phyloP scores from a whole-genome alignment of 2,329 filamentous ascomycete genomes.

The Aspergillus sojae region DNA sequence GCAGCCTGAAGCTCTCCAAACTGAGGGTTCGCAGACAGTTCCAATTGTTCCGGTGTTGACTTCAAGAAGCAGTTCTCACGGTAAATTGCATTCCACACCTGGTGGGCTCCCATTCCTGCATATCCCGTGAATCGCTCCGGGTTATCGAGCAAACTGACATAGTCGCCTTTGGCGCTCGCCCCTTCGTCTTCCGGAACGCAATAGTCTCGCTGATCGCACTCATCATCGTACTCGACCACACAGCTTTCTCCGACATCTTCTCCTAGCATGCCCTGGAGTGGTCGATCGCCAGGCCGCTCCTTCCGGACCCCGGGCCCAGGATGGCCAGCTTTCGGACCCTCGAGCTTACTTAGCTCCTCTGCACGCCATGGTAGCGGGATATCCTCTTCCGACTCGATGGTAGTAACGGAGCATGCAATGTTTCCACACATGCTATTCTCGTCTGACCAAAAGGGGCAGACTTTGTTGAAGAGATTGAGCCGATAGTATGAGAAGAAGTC shows the following conservation, averaged over 20 bases:
- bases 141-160: constrained; percentile 90
- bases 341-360: constrained; percentile 86
- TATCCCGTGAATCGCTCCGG: constrained; percentile 97
- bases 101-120: constrained; percentile 76
- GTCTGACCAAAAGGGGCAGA: constrained; percentile 95
- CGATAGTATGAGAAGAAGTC: constrained; percentile 99
- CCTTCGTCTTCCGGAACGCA: constrained; percentile 95
- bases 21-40: constrained; percentile 33
- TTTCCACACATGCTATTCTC: constrained; percentile 94
- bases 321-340: constrained; percentile 88
- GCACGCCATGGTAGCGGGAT: constrained; percentile 90
- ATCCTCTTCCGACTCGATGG: constrained; percentile 91
- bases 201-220: constrained; percentile 95
- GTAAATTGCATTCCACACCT: constrained; percentile 97
- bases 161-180: constrained; percentile 84
- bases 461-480: constrained; percentile 89
- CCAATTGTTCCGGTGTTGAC: constrained; percentile 35
- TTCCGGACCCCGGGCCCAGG: constrained; percentile 74
- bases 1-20: constrained; percentile 57
- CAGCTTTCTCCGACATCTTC: constrained; percentile 91
- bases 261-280: constrained; percentile 79
- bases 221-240: constrained; percentile 95
- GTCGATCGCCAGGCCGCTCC: constrained; percentile 68
- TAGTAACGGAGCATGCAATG: constrained; percentile 93
- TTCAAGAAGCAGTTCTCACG: constrained; percentile 90